Base-by-base conservation (phyloP, 805 yeast species). In the Zygoascus tannicola region DNA sequence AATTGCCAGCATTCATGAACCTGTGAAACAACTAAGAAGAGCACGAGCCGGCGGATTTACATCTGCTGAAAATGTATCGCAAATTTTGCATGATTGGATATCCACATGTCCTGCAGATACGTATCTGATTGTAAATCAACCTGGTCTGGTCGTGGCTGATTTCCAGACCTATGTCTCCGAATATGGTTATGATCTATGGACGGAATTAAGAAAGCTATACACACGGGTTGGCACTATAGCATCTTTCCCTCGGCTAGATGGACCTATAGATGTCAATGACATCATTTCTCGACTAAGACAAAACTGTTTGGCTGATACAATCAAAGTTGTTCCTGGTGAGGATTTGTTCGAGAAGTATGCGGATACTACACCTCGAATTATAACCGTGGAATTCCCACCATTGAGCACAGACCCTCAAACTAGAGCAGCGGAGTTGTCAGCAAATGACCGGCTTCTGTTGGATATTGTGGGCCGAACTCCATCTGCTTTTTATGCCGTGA, bases 381-480 rank as follows among this genome's bases (percentile, higher is more conserved):
- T 85, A 16, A 62, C 68, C 18, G 61, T 84, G 4, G 66, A 76
- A 28, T 68, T 78, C 5, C 43, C 43, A 3, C 36, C 36, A 4
- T 14, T 30, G 14, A 38, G 19, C 3, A 20, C 4, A 15, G 36
- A 40, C 14, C 4, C 10, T 4, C n/a, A 4, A 15, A 15, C 7
- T 4, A 56, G 75, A 41, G 47, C 47, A 0, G 51, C 51, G 16
- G 64, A 64, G 1, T 56, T 77, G 26, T 51, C 58, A 12, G 56
- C 63, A 22, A 65, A 71, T 39, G 79, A 74, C 50, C 72, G 68
- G 38, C 62, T 67, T 14, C 47, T 85, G 8, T 67, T 81, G 42
- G 68, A 69, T 16, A 68, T 83, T 3, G 49, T 83, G n/a, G 72
- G 83, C 32, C 76, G 75, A 44, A 59, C 83, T 10, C 95, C 96